Base-by-base conservation (phyloP, 495 filamentous ascomycete species). In the Parachaetomium inaequale region DNA sequence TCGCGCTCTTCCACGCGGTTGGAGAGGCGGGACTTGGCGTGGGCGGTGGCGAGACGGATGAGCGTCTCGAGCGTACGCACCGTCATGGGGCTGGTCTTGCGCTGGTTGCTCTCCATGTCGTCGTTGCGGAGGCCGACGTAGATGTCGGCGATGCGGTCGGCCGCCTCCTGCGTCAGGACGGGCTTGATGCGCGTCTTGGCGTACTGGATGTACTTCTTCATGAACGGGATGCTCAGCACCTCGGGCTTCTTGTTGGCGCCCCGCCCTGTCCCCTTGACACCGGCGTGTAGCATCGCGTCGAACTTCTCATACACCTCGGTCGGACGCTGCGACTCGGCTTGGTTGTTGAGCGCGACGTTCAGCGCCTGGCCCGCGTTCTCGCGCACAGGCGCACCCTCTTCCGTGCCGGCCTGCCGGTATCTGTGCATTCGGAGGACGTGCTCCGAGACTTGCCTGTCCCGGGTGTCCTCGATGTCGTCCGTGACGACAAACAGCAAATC, bases 201-300 rank as follows among this genome's bases (percentile, higher is more conserved):
- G 74, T 99, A 99, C 72, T 99, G 94, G 62, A 99, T 92, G 74
- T 97, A 99, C 76, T 99, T 99, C 81, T 98, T 98, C 76, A 99
- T 92, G 78, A 99, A 99, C 1, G 93, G 92, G 61, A 99, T 96
- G 75, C 90, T 94, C 59, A 98, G 80, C n/a, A 99, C 91, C 72
- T 97, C 92, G 38, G 87, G 82, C 62, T 88, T 87, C 75, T 91
- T 89, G 69, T 83, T 84, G 10, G 83, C 70, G 21, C 88, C 88
- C 28, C 92, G 87, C 23, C 87, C 87, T 29, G 83, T 82, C 11
- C 85, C 87, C 31, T 87, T 89, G 55, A 99, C 91, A 61, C 94
- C 94, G 14, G 91, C 89, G 70, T 99, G 94, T 25, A 99, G 82
- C 90, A 97, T 94, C 55, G 88, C 81, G 71, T 99, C 93, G 80